Evolutionary conservation across 805 yeast species (phyloP), one percentile per base, ranked within the genome.

Genomic region (Yarrowia divulgata): DNA sequence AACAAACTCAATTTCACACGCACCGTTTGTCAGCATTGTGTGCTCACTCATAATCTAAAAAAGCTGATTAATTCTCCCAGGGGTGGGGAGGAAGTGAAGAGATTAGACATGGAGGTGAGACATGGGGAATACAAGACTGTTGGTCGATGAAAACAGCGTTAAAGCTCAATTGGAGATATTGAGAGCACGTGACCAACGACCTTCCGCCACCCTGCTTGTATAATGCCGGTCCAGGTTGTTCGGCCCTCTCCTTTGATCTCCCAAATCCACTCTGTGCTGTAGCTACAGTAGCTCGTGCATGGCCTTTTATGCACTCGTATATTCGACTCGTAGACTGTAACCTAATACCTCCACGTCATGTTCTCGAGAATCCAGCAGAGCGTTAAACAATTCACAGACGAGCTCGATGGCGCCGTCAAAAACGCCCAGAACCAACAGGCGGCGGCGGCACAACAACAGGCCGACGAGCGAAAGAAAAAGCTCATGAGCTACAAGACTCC

Each of bases 341-440:
- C 63, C 63, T 57, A 57, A 57, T 57, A 60, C 66, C 52, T 60
- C 66, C 66, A 60, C 66, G 63, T 66, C 63, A 86, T 87, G 90
- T 84, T 87, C 73, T 82, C 85, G 55, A 83, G 85, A 74, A 77
- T 88, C 55, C 81, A 88, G 12, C 91, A 89, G 79, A 74, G 88
- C 10, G 84, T 89, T 66, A 88, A 89, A 79, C 86, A 85, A 68
- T 74, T 89, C 45, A 79, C 85, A 9, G 93, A 89, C 68, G 93
- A 89, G 76, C 74, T 89, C 29, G 84, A 82, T 68, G 80, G 81
- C 72, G 85, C 74, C 39, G 78, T 74, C 50, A 69, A 72, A 8
- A 50, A 69, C 40, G 67, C 46, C 54, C 73, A 42, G 62, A 70
- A 70, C 18, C 70, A 67, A 35, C 70, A 48, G 37, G 70, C 69